Base-by-base conservation (phyloP, 345 rosid genomes). In the Brassica napus region DNA sequence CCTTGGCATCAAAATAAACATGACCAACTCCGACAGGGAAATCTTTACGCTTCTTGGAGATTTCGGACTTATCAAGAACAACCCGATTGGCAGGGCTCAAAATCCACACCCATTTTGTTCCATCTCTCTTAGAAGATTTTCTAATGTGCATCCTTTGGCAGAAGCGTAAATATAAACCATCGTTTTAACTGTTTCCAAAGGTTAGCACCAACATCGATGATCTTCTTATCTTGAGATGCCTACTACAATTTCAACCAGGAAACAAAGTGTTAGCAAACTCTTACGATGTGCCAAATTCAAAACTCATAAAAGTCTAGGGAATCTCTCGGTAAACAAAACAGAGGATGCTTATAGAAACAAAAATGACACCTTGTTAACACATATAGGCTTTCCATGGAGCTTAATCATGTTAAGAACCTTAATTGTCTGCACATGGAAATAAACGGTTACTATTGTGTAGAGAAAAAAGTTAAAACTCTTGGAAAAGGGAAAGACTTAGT, bases 171-270 rank as follows among this genome's bases (percentile, higher is more conserved):
- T 37, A 37, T 37, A 8, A 37, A 37, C 42, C 42, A 83, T 78
- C 0, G 97, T 42, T 42, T 42, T 42, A 42, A 42, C 49, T 42
- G 52, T 44, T 11, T 44, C 52, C 52, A 95, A 70, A 95, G 97
- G 80, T 95, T 95, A 39, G 99, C 99, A 63, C 99, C 98, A 34
- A 95, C 98, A 71, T 93, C 97, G 84, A 93, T 81, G 77, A 93
- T 95, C 88, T 95, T 95, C 81, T 95, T 93, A 85, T 95, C 98
- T 89, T 95, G 98, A 18, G 98, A 87, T 6, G 98, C 97, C 98
- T 93, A 14, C 5, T 4, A 47, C 54, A 47, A 81, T 65, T 82
- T 60, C 69, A 73, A 77, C 15, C 47, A 31, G 18, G 64, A 54
- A 14, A 24, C 31, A 61, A 44, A 69, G 14, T 1, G 63, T 70